Percentiles rank a stretch among this genome's conserved stretches.
These are phyloP conservation scores for Solanum sitiens DNA, from an alignment of 257 asterid genomes.

Conservation along the genomic window DNA sequence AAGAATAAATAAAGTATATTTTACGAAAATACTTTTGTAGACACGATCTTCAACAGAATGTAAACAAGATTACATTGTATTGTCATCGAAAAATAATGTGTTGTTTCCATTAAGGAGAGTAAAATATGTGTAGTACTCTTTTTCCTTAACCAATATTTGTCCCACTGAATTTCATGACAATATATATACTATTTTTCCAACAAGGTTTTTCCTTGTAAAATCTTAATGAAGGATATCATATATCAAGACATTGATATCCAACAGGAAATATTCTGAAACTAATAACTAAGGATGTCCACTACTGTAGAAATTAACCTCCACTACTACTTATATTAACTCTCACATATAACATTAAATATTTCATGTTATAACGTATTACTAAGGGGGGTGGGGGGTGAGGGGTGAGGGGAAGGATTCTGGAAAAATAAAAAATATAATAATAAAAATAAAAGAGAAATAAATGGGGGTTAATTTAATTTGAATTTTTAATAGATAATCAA, in stretches of 20 bases:
- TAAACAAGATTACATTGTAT: neutral
- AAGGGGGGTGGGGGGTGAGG: too few relatives aligned
- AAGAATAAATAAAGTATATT: neutral
- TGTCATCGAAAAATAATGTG: neutral
- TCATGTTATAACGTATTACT: too few relatives aligned
- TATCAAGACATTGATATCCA: neutral
- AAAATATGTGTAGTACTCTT: neutral
- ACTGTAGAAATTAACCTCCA: neutral
- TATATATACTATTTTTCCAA: too few relatives aligned
- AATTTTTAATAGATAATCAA: too few relatives aligned
- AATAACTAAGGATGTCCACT: neutral
- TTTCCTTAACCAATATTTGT: neutral
- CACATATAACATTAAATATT: neutral
- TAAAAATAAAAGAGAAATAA: too few relatives aligned
- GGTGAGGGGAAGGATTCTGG: too few relatives aligned
- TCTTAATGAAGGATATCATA: neutral
- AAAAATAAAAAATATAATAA: too few relatives aligned
- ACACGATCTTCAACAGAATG: neutral
- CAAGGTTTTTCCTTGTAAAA: neutral
- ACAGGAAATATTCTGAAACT: too few relatives aligned
- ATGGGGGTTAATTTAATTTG: too few relatives aligned
- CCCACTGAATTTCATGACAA: neutral
- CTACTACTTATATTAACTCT: neutral
- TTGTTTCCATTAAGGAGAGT: neutral
- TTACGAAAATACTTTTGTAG: neutral